A percentile compares a stretch with the other conserved stretches of the same genome.
Conservation (phyloP, 202 grass and related monocot species). For the Carex sylvatica region DNA sequence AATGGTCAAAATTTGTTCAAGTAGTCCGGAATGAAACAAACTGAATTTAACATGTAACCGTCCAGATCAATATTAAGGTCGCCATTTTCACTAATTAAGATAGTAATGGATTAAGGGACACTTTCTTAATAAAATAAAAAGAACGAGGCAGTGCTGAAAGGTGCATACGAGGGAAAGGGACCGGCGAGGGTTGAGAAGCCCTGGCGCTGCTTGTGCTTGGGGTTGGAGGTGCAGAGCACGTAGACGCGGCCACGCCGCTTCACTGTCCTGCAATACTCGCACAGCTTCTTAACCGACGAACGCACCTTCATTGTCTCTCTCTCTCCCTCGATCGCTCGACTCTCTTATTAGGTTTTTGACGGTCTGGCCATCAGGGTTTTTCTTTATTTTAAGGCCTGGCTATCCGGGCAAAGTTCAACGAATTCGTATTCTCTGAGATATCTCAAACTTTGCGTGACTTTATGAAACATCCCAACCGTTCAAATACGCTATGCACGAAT, state of each 20-base stretch:
- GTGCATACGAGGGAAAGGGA: conserved; percentile 7
- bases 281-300: conserved; percentile 87
- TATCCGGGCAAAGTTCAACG: neutral
- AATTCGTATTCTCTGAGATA: too few relatives aligned
- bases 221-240: conserved; percentile 74
- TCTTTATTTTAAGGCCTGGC: too few relatives aligned
- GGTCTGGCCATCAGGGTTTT: neutral
- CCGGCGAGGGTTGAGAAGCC: conserved; percentile 76
- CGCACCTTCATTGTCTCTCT: conserved; percentile 75
- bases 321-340: neutral
- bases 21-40: neutral
- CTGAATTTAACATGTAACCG: neutral
- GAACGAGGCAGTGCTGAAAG: conserved; percentile 17
- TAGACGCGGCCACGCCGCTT: conserved; percentile 89
- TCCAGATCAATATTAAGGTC: too few relatives aligned
- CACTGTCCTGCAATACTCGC: conserved; percentile 79
- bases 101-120: neutral
- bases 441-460: too few relatives aligned
- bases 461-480: too few relatives aligned
- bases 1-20: neutral
- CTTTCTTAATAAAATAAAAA: neutral
- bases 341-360: conserved; percentile 5
- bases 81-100: neutral
- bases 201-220: conserved; percentile 96
- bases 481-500: too few relatives aligned